Percentiles rank a stretch among this genome's conserved stretches.
These are phyloP conservation scores for Secale cereale DNA, from an alignment of 176 grass and related monocot species.

Conservation along the genomic window DNA sequence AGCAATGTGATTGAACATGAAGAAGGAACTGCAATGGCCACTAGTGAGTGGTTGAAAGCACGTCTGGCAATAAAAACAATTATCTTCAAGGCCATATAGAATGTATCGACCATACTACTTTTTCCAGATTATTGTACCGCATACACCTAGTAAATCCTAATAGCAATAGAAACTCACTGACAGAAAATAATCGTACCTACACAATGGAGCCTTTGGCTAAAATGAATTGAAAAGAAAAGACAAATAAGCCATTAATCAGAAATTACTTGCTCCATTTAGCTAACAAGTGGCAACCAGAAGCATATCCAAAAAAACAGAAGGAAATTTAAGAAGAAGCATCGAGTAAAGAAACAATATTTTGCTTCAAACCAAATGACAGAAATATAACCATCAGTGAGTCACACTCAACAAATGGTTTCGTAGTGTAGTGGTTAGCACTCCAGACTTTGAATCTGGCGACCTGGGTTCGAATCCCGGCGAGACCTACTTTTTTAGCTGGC, in stretches of 20 bases:
- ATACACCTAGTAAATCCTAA: neutral
- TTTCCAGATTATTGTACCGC: neutral
- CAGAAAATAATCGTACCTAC: neutral
- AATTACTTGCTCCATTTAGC: neutral
- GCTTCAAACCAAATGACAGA: neutral
- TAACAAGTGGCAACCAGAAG: neutral
- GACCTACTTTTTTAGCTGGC: neutral
- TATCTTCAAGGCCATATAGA: neutral
- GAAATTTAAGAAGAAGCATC: too few species aligned
- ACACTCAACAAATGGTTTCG: neutral
- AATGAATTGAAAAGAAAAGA: neutral
- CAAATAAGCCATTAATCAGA: neutral
- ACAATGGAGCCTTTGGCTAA: neutral
- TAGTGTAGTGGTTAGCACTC: slow-evolving; percentile 99
- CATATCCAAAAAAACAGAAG: too few species aligned
- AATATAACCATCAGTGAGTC: neutral
- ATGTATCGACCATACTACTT: neutral
- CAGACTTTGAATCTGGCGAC: slow-evolving; percentile 99
- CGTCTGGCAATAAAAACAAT: slow-evolving; percentile 2
- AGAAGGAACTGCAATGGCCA: neutral
- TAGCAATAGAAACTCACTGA: neutral
- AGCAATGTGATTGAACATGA: neutral
- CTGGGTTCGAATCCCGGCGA: slow-evolving; percentile 97
- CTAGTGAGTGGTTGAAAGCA: neutral
- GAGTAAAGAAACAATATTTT: neutral